Conservation (phyloP, 495 filamentous ascomycete species). For the Trichoderma erinaceum region DNA sequence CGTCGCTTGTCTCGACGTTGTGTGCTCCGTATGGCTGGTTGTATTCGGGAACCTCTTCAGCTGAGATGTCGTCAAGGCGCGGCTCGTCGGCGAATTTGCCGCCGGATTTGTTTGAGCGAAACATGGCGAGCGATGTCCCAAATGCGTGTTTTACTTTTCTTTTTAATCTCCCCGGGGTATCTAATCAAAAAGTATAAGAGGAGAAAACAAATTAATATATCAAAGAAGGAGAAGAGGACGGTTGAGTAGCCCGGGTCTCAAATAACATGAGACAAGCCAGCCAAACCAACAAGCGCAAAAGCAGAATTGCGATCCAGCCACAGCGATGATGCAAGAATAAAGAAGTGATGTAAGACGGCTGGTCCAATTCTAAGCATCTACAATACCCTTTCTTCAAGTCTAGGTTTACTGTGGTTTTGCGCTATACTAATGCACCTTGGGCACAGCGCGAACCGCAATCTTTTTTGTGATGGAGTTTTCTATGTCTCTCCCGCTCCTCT, state of each 20-base stretch:
- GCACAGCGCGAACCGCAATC: conserved; percentile 10
- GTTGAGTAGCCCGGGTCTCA: no score
- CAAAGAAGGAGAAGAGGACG: no score
- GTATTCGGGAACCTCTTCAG: conserved; percentile 1
- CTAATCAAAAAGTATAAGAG: neutral
- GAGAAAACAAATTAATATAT: neutral
- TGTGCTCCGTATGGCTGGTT: conserved; percentile 1
- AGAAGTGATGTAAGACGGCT: neutral
- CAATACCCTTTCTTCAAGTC: neutral
- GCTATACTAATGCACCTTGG: neutral
- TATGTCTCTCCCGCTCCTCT: neutral
- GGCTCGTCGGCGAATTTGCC: conserved; percentile 11
- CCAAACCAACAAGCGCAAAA: neutral
- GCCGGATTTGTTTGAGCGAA: neutral
- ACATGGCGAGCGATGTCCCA: neutral
- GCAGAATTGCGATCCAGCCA: neutral
- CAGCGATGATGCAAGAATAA: neutral
- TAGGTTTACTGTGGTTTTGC: neutral
- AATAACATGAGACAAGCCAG: no score
- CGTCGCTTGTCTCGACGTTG: conserved; percentile 30
- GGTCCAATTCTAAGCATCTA: neutral
- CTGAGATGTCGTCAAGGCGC: neutral
- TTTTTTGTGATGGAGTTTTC: neutral
- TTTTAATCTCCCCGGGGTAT: neutral
- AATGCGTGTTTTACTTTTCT: neutral